Evolutionary conservation across 495 filamentous ascomycete species (phyloP).

Genomic region (Hypoxylon trugodes): DNA sequence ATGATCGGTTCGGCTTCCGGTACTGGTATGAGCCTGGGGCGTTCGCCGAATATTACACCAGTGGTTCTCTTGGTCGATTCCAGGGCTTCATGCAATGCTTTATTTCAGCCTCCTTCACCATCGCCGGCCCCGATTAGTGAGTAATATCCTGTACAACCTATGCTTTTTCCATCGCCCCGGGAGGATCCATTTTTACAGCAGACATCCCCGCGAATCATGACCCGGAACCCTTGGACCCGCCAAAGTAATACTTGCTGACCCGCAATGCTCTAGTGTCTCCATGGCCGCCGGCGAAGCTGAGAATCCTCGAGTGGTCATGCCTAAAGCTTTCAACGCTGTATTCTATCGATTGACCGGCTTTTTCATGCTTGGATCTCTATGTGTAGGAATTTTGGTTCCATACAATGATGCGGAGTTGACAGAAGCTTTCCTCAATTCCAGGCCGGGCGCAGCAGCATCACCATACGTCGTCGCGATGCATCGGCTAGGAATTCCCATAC

Average conservation of each 20-base stretch:
- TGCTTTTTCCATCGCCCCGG: no score
- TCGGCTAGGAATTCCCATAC: constrained; percentile 64
- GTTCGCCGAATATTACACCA: constrained; percentile 66
- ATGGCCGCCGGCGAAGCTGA: constrained; percentile 76
- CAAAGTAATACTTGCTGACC: no score
- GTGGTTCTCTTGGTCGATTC: constrained; percentile 67
- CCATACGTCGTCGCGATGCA: constrained; percentile 83
- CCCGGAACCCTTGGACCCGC: no score
- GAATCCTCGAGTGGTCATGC: constrained; percentile 67
- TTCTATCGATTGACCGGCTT: constrained; percentile 73
- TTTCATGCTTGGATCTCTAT: constrained; percentile 71
- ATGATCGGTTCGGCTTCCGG: constrained; percentile 72
- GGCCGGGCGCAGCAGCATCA: constrained; percentile 68
- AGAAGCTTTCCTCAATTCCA: constrained; percentile 56
- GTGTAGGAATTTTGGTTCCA: constrained; percentile 68
- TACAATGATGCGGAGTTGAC: constrained; percentile 57
- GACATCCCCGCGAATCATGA: no score
- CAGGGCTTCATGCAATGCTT: constrained; percentile 71
- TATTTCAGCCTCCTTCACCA: constrained; percentile 73
- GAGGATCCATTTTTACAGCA: no score
- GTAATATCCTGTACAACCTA: no score
- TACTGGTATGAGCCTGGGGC: constrained; percentile 75
- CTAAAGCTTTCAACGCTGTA: constrained; percentile 71
- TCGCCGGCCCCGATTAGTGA: constrained; percentile 78
- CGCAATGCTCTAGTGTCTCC: no score